Percentiles rank a stretch among this genome's conserved stretches.
Evolutionary conservation across 2,329 filamentous ascomycete species (phyloP).

Genomic region (Aspergillus oerlinghausenensis): DNA sequence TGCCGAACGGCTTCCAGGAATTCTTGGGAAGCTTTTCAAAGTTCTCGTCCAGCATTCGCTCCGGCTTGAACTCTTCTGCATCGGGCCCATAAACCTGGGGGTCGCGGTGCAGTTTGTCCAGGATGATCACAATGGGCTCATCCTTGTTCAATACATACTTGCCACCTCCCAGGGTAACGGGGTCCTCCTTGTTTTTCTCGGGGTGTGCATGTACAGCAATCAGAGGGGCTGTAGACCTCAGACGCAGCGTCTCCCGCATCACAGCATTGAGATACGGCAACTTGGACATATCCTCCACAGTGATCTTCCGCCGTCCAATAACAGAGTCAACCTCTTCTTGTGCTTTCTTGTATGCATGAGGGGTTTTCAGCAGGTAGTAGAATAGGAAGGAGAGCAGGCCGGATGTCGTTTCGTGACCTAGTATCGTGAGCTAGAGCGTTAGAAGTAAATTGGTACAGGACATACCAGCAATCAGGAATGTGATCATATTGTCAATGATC

Average conservation of each 20-base stretch:
- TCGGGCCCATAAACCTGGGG: conserved; percentile 62
- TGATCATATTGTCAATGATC: conserved; percentile 68
- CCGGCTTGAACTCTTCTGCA: conserved; percentile 62
- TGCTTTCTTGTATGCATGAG: conserved; percentile 56
- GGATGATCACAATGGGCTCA: conserved; percentile 47
- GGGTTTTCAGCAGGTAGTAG: conserved; percentile 60
- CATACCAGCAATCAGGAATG: conserved; percentile 61
- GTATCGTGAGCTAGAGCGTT: background rate
- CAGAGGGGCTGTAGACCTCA: conserved; percentile 54
- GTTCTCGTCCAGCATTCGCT: conserved; percentile 66
- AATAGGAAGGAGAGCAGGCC: conserved; percentile 63
- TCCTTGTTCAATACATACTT: conserved; percentile 57
- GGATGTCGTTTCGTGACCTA: conserved; percentile 66
- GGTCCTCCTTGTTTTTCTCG: conserved; percentile 34
- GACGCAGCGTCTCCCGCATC: conserved; percentile 61
- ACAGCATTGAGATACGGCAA: conserved; percentile 62
- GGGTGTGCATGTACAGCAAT: conserved; percentile 50
- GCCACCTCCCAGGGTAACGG: conserved; percentile 51
- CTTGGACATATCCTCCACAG: conserved; percentile 58
- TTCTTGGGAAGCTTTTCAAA: conserved; percentile 62
- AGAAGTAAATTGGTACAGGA: background rate
- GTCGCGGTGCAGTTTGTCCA: conserved; percentile 57
- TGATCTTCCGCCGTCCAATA: conserved; percentile 55
- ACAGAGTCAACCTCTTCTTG: conserved; percentile 65
- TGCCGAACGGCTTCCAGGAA: conserved; percentile 70